These are phyloP conservation scores for Chaetomiaceae sp. DNA, from an alignment of 2,329 filamentous ascomycete species.

Conservation along the genomic window DNA sequence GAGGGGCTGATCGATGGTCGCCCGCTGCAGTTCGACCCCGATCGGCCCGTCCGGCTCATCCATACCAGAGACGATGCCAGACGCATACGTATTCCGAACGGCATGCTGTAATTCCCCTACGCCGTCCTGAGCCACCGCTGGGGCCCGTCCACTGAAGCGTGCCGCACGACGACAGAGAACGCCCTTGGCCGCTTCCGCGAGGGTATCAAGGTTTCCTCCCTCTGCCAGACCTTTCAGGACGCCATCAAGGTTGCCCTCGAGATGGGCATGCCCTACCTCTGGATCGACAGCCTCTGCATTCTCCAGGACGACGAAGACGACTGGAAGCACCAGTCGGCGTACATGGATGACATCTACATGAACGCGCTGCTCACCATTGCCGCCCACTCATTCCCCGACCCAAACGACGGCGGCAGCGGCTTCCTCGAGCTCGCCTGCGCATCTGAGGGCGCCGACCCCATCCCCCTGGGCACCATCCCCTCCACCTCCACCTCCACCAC, in stretches of 20 bases:
- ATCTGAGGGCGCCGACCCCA: too few relatives aligned
- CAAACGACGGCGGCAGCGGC: not conserved
- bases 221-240: not conserved
- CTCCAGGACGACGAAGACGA: not conserved
- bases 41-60: too few relatives aligned
- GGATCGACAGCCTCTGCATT: slow-evolving; percentile 1
- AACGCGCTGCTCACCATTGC: not conserved
- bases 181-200: not conserved
- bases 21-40: too few relatives aligned
- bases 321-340: not conserved
- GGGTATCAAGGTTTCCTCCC: not conserved
- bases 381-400: not conserved
- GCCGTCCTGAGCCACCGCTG: not conserved
- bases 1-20: too few relatives aligned
- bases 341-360: not conserved
- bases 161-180: not conserved
- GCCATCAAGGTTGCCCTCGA: not conserved
- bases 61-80: too few relatives aligned
- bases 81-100: not conserved
- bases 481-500: not conserved
- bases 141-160: not conserved
- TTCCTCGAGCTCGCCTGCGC: not conserved
- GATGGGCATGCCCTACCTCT: not conserved
- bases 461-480: too few relatives aligned
- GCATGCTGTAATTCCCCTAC: not conserved